Conservation (phyloP, 768 basidiomycete genomes). For the Auriscalpium orientale region DNA sequence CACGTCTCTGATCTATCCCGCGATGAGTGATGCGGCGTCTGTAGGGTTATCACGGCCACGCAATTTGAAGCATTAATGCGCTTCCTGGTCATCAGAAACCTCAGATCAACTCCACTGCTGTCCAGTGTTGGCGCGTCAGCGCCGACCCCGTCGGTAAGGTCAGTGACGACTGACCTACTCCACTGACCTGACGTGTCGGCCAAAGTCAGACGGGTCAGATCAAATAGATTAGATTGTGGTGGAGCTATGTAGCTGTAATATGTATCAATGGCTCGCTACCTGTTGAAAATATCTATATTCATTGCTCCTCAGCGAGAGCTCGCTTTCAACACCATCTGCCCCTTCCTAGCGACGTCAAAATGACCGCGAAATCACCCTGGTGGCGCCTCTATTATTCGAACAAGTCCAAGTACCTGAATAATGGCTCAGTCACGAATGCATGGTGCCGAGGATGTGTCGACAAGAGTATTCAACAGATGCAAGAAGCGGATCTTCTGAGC, state of each 20-base stretch:
- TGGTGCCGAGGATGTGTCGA: neutral
- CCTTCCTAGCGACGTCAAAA: no score
- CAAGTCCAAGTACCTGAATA: neutral
- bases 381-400: neutral
- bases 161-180: neutral
- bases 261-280: neutral
- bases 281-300: no score
- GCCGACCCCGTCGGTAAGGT: neutral
- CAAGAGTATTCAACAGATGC: neutral
- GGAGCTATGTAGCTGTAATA: neutral
- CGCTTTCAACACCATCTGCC: neutral
- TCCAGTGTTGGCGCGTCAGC: neutral
- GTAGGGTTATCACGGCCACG: no score
- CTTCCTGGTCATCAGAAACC: no score
- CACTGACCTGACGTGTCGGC: neutral
- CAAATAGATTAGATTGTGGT: neutral
- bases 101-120: no score
- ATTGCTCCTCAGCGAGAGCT: neutral
- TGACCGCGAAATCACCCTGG: neutral
- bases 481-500: neutral
- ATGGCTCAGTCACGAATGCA: neutral
- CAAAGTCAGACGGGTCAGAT: neutral
- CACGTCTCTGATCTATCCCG: no score
- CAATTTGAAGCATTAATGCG: no score
- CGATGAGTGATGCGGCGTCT: no score